phyloP scores from a whole-genome alignment of 805 yeast genomes.

The Saccharomycopsis malanga region DNA sequence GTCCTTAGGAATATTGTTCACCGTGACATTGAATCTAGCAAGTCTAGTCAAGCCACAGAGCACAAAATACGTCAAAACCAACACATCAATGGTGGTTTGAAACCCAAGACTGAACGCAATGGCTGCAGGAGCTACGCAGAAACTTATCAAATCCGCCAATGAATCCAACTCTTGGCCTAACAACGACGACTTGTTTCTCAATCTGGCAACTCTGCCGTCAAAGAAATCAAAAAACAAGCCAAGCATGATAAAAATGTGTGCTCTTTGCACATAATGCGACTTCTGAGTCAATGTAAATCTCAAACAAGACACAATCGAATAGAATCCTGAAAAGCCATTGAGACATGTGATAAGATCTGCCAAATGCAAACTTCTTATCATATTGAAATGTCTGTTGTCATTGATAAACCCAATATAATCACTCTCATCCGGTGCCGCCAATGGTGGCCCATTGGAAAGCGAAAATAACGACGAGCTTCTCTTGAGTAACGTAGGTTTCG shows the following conservation, averaged over 20 bases:
- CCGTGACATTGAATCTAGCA: slow-evolving; percentile 94
- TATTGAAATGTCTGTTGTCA: slow-evolving; percentile 79
- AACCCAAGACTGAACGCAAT: slow-evolving; percentile 90
- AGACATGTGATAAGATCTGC: slow-evolving; percentile 94
- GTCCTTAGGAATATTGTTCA: slow-evolving; percentile 88
- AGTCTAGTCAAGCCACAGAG: slow-evolving; percentile 89
- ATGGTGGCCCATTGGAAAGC: slow-evolving; percentile 30
- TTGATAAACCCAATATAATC: slow-evolving; percentile 76
- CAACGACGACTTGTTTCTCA: slow-evolving; percentile 82
- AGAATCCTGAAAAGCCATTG: slow-evolving; percentile 92
- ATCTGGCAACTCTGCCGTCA: slow-evolving; percentile 93
- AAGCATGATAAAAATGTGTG: slow-evolving; percentile 80
- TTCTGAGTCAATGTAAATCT: slow-evolving; percentile 69
- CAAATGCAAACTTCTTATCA: slow-evolving; percentile 82
- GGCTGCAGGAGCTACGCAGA: slow-evolving; percentile 93
- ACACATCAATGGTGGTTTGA: slow-evolving; percentile 73
- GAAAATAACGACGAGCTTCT: slow-evolving; percentile 21
- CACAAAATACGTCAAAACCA: slow-evolving; percentile 74
- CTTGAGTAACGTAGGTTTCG: slow-evolving; percentile 19
- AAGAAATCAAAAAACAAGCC: slow-evolving; percentile 94
- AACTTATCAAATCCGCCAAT: slow-evolving; percentile 87
- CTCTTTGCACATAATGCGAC: slow-evolving; percentile 71
- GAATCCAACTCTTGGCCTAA: slow-evolving; percentile 98
- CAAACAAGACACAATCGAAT: slow-evolving; percentile 78
- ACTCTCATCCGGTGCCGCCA: slow-evolving; percentile 69